Base-by-base conservation (phyloP, 1,139 yeast genomes). In the Hyphopichia khmerensis region DNA sequence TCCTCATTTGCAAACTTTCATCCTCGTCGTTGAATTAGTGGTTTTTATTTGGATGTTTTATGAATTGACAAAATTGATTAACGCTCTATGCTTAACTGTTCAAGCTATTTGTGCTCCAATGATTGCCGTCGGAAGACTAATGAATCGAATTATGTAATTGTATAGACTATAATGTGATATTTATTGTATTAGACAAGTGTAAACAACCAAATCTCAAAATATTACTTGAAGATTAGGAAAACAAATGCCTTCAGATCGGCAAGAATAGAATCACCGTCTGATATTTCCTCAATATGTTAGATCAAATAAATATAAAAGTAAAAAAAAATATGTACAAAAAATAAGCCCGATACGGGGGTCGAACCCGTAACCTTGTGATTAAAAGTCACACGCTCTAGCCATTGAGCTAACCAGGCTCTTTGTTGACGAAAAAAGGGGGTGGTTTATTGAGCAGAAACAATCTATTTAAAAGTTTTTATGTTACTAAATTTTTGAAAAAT, bases 91-190 rank as follows among this genome's bases (percentile, higher is more conserved):
- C 50, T 69, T 71, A 75, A 70, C 71, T 64, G 67, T 73, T 13
- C 69, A 68, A 46, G 77, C 79, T 0, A 55, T 73, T 6, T 73
- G 78, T 60, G 75, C 77, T 2, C 79, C 78, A 4, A 68, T 73
- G 71, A 71, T 72, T 19, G 77, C 78, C 3, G 59, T 72, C 56
- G 77, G 78, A 2, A 49, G 71, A 43, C 64, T 72, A 46, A 68
- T 72, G 76, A 72, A 71, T 50, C 58, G 69, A 42, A 63, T 72
- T 30, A 66, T 71, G 63, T 63, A 53, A 47, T 19, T 21, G 18
- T 24, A 16, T 34, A 34, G 19, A 26, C 29, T 9, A 4, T 26
- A 9, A 26, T 26, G 5, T 9, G 10, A 26, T 26, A 26, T 26
- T 26, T 21, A 21, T 21, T 21, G 24, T 6, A 9, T 21, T 6